Evolutionary conservation across 495 filamentous ascomycete genomes (phyloP), one percentile per base, ranked within the genome.

Genomic region (Aspergillus leporis): DNA sequence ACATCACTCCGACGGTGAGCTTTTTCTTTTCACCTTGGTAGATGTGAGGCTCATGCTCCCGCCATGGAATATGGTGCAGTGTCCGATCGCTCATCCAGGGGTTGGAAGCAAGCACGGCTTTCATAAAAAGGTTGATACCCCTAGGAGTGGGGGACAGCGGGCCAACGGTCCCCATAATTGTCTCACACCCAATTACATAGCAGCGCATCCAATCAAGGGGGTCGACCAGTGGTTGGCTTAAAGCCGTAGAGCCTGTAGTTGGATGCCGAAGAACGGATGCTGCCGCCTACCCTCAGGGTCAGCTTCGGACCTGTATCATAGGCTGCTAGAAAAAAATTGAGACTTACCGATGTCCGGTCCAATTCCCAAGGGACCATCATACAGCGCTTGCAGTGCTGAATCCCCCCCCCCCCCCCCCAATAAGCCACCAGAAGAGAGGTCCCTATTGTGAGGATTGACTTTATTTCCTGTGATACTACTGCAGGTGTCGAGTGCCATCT

Each of bases 41-140:
- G 38, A 43, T 43, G n/a, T 43, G 38, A 7, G 38, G 14, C 14
- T 43, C 38, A 14, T 43, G 6, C 4, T 43, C 38, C 7, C 38
- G 38, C 38, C 38, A 43, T 43, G 38, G 38, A 18, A 43, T 43
- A 4, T 43, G 38, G 38, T 43, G 38, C 14, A 43, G 14, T 21
- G 41, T 18, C 41, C 5, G 41, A 14, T 45, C 81, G 1, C 55
- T 71, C 13, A 76, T 53, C 82, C 83, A 86, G 0, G 85, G 81
- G 54, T 83, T 74, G 5, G 66, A 66, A 59, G 71, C 70, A 25
- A 85, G 61, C n/a, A 85, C 63, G 0, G 74, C 72, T 53, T 79
- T 80, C 66, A 83, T 83, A 57, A 88, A 87, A 4, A 87, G 59
- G 47, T 77, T 76, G 10, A 86, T 62, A 8, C 81, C 86, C 32